Base-by-base conservation (phyloP, 148 eudicot genomes). In the Diospyros kaki region DNA sequence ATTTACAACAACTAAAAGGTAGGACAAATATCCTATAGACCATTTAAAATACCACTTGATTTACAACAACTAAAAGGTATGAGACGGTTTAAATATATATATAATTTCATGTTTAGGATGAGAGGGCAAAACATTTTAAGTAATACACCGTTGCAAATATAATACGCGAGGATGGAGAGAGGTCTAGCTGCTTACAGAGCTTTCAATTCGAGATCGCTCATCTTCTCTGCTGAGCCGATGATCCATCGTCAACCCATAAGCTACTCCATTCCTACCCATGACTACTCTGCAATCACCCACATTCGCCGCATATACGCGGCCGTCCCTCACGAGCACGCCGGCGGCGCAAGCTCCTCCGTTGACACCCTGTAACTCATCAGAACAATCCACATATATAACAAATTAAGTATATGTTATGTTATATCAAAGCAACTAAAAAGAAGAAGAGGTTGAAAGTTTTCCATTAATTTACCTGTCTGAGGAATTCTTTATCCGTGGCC, bases 231-330 rank as follows among this genome's bases (percentile, higher is more conserved):
- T 78, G 6, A 81, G 79, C 63, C 85, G 83, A 51, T 90, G 94
- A 74, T 90, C 94, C 10, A 58, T 71, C 0, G 94, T 90, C 69
- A 90, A 63, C 12, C 77, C 64, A 38, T 64, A 45, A 39, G 92
- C 87, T 43, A 78, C 56, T 58, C 91, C 86, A 8, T 81, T 79
- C 66, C 79, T 83, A 69, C 90, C 83, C 76, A 90, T 17, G 54
- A 90, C 91, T 14, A 83, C 92, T 56, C 87, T 84, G 79, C 94
- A 90, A 72, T 90, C 94, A 2, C 94, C 94, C 40, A 82, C 90
- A 55, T 88, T 90, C 2, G 94, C 85, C 38, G 77, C 80, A 10
- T 83, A 73, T 4, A 90, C 63, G 18, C 77, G 74, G 12, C 87
- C 86, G 9, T 85, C 65, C 53, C 70, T 82, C 3, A 90, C 2